These are phyloP conservation scores for Metschnikowia matae DNA, from an alignment of 805 yeast species.

Conservation along the genomic window DNA sequence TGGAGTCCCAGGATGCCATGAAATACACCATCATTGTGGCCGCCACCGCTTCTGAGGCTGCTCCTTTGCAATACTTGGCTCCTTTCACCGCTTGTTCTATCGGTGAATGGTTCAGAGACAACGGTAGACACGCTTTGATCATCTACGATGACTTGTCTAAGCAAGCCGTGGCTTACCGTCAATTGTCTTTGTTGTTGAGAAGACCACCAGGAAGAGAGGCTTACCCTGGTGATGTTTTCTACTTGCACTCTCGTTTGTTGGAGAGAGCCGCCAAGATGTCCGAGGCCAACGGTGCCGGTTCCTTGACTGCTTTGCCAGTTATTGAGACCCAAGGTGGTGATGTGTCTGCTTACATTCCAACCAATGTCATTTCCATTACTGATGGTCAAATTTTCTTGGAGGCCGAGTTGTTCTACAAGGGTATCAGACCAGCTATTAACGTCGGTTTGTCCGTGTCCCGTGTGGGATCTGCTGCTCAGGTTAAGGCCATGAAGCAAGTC, in stretches of 20 bases:
- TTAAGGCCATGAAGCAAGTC: conserved; percentile 99
- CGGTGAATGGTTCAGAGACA: conserved; percentile 99
- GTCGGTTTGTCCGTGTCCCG: conserved; percentile 99
- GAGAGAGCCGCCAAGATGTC: conserved; percentile 98
- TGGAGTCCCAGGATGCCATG: conserved; percentile 97
- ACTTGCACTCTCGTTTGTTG: conserved; percentile 89
- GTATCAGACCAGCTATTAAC: conserved; percentile 99
- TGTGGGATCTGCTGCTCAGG: conserved; percentile 99
- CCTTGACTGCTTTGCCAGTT: conserved; percentile 92
- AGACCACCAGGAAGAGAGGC: conserved; percentile 98
- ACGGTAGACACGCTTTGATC: conserved; percentile 95
- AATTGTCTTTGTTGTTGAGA: conserved; percentile 93
- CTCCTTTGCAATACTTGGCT: conserved; percentile 99
- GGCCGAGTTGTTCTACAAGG: conserved; percentile 99
- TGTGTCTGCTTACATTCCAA: conserved; percentile 96
- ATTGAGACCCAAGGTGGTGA: conserved; percentile 99
- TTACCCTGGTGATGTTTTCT: conserved; percentile 95
- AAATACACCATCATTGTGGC: conserved; percentile 98
- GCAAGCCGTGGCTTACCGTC: conserved; percentile 99
- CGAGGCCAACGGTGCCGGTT: conserved; percentile 85
- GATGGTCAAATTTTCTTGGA: conserved; percentile 98
- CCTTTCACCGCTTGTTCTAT: conserved; percentile 99
- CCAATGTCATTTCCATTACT: conserved; percentile 95
- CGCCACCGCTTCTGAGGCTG: conserved; percentile 99
- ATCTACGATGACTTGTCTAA: conserved; percentile 97